Conservation (phyloP, 1,139 yeast genomes). For the Pichia sp. region DNA sequence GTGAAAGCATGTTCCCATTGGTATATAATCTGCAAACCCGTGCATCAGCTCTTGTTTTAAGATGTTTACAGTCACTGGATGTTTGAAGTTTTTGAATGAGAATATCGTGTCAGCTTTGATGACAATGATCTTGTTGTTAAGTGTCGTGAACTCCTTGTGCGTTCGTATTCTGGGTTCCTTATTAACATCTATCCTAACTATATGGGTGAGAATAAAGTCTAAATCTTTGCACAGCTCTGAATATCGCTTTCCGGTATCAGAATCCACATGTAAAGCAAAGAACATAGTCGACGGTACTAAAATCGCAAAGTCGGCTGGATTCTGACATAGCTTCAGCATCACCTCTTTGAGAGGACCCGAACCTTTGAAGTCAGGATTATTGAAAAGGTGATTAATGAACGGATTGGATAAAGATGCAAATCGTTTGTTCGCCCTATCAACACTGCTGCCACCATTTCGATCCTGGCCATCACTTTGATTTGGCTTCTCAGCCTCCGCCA, state of each 20-base stretch:
- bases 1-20: slow-evolving; percentile 46
- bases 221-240: slow-evolving; percentile 57
- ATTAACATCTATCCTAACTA: slow-evolving; percentile 41
- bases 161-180: slow-evolving; percentile 35
- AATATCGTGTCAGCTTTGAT: slow-evolving; percentile 53
- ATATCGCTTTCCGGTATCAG: slow-evolving; percentile 42
- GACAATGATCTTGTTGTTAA: slow-evolving; percentile 55
- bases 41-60: slow-evolving; percentile 33
- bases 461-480: background rate
- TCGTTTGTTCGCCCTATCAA: background rate
- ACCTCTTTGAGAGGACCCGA: slow-evolving; percentile 47
- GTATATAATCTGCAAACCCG: slow-evolving; percentile 34
- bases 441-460: background rate
- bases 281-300: slow-evolving; percentile 57
- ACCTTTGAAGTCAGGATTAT: slow-evolving; percentile 53
- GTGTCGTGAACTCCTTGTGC: slow-evolving; percentile 41
- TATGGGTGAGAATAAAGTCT: slow-evolving; percentile 70
- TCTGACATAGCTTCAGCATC: slow-evolving; percentile 37
- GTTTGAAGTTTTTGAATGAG: slow-evolving; percentile 55
- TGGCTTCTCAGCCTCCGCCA: background rate
- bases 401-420: slow-evolving; percentile 49
- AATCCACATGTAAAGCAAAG: slow-evolving; percentile 50
- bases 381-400: slow-evolving; percentile 60
- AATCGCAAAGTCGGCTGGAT: slow-evolving; percentile 49
- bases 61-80: slow-evolving; percentile 44